These are phyloP conservation scores for Eimeria zaria DNA, from an alignment of 169 alveolate species.

Conservation along the genomic window DNA sequence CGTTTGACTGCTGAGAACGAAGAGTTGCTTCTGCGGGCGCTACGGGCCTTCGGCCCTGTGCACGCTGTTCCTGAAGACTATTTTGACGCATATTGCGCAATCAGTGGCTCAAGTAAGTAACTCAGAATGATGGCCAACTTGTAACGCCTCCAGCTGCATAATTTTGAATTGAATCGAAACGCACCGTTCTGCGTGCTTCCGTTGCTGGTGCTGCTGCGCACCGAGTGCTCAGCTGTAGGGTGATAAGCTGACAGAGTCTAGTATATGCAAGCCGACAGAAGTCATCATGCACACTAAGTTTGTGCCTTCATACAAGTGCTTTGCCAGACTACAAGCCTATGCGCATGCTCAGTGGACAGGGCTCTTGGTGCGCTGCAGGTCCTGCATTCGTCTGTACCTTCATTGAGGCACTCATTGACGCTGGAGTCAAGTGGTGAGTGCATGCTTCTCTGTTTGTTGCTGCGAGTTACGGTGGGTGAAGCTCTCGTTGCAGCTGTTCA, in stretches of 20 bases:
- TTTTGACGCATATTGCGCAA: constrained; percentile 72
- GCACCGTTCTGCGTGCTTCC: background rate
- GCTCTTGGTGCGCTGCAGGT: constrained; percentile 86
- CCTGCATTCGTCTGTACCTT: constrained; percentile 89
- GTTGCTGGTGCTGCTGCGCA: background rate
- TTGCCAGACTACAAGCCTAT: too few relatives aligned
- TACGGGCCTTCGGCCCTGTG: constrained; percentile 47
- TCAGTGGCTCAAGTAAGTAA: constrained; percentile 76
- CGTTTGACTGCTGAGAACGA: background rate
- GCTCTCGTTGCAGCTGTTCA: background rate
- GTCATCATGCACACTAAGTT: too few relatives aligned
- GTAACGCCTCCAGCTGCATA: background rate
- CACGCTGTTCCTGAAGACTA: constrained; percentile 48
- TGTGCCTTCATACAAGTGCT: too few relatives aligned
- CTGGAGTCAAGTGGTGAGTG: constrained; percentile 86
- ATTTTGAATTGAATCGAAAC: background rate
- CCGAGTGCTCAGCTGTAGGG: background rate
- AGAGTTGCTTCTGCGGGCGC: constrained; percentile 36
- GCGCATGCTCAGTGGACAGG: constrained; percentile 75
- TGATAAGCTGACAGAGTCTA: background rate
- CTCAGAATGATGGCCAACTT: background rate
- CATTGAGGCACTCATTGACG: constrained; percentile 89
- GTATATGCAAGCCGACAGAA: too few relatives aligned
- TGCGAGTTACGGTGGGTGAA: too few relatives aligned
- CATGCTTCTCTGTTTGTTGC: background rate